These are phyloP conservation scores for Trichoderma oligosporum DNA, from an alignment of 2,329 filamentous ascomycete species.

Conservation along the genomic window DNA sequence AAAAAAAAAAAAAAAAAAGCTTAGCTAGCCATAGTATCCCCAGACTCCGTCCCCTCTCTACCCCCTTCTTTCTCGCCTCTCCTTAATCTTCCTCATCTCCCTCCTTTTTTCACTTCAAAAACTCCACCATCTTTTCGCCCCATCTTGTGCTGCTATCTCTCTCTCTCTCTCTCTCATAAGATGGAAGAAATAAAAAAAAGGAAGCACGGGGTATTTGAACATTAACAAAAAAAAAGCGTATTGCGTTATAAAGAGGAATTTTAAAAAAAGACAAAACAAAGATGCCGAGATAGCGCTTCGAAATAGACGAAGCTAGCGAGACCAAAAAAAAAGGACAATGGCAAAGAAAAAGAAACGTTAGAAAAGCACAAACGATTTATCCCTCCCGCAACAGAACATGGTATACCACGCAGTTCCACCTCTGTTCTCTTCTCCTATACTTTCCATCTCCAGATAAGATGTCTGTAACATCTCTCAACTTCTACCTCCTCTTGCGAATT, in stretches of 20 bases:
- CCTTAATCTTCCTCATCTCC: background rate
- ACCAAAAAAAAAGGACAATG: background rate
- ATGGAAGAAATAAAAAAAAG: background rate
- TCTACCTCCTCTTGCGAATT: background rate
- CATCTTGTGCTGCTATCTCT: background rate
- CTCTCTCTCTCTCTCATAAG: background rate
- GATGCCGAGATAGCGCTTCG: conserved; percentile 12
- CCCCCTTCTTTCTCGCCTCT: background rate
- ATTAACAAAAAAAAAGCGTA: conserved; percentile 4
- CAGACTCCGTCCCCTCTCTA: background rate
- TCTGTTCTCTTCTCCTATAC: background rate
- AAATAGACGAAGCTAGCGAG: conserved; percentile 5
- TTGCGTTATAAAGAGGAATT: conserved; percentile 11
- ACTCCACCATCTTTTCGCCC: background rate
- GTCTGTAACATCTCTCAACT: background rate
- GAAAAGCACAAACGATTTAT: conserved; percentile 8
- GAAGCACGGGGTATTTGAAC: conserved; percentile 15
- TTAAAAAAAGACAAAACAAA: background rate
- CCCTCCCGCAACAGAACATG: conserved; percentile 13
- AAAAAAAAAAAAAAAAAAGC: background rate
- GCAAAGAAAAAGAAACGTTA: background rate
- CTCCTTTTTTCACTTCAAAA: too few relatives aligned
- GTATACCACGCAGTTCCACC: conserved; percentile 11
- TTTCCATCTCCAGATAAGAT: background rate
- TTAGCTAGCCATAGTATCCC: background rate